Conservation (phyloP, 345 rosid genomes). For the Sonneratia alba region DNA sequence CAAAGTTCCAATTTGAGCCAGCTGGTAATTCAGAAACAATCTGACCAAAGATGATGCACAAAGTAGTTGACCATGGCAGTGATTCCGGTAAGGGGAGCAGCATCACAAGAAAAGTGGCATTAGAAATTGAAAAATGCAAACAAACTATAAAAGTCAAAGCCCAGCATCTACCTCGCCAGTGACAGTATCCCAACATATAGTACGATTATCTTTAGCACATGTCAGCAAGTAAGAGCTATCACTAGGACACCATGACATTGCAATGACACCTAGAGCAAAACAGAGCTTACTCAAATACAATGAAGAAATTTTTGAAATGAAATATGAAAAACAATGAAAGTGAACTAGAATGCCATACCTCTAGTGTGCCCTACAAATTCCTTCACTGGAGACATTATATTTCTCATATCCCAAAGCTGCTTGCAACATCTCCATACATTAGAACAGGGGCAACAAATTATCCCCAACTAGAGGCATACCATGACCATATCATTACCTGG, state of each 20-base stretch:
- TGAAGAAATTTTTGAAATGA: not conserved
- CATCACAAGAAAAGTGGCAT: not conserved
- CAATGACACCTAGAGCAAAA: slow-evolving; percentile 72
- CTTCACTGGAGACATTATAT: slow-evolving; percentile 74
- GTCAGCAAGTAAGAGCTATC: slow-evolving; percentile 93
- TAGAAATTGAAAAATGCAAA: not conserved
- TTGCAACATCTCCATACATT: slow-evolving; percentile 11
- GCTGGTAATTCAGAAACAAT: slow-evolving; percentile 88
- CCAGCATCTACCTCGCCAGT: slow-evolving; percentile 63
- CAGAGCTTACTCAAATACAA: not conserved
- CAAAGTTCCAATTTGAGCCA: slow-evolving; percentile 96
- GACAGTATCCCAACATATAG: slow-evolving; percentile 94
- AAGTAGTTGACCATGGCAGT: not conserved
- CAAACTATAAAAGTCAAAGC: not conserved
- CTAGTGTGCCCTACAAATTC: slow-evolving; percentile 87
- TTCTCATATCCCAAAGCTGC: slow-evolving; percentile 99
- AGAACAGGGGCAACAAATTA: slow-evolving; percentile 5
- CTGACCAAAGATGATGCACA: slow-evolving; percentile 25
- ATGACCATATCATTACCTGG: slow-evolving; percentile 42
- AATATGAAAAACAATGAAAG: not conserved
- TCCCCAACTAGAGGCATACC: not conserved
- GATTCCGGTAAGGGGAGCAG: not conserved
- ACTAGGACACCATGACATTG: slow-evolving; percentile 97
- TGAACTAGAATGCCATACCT: slow-evolving; percentile 37
- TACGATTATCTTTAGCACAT: slow-evolving; percentile 94